Evolutionary conservation across 2,329 filamentous ascomycete species (phyloP).

Genomic region (Neoscytalidium dimidiatum): DNA sequence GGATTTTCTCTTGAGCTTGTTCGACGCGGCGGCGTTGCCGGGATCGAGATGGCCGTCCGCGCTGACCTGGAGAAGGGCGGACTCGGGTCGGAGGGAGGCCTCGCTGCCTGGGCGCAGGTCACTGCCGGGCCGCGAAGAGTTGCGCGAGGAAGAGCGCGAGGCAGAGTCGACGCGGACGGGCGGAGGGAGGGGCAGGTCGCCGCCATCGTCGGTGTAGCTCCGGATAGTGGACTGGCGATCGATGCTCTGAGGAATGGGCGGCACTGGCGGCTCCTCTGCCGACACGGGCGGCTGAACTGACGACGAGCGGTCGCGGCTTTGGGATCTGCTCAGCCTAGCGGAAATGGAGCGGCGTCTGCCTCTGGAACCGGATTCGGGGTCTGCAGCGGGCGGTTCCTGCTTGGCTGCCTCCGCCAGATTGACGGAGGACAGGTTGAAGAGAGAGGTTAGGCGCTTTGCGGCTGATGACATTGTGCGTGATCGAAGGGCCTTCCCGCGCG

Average conservation of each 20-base stretch:
- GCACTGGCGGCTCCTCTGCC: conserved; percentile 9
- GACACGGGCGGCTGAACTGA: neutral
- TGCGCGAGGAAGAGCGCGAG: conserved; percentile 14
- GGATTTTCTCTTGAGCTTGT: conserved; percentile 39
- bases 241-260: conserved; percentile 12
- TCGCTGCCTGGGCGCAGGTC: conserved; percentile 1
- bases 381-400: conserved; percentile 8
- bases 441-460: conserved; percentile 20
- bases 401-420: conserved; percentile 14
- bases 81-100: conserved; percentile 11
- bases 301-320: conserved; percentile 13
- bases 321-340: conserved; percentile 14
- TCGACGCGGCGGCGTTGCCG: conserved; percentile 18
- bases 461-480: conserved; percentile 14
- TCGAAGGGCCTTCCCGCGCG: conserved; percentile 6
- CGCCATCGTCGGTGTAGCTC: conserved; percentile 12
- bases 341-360: conserved; percentile 15
- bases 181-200: conserved; percentile 15
- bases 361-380: conserved; percentile 3
- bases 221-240: conserved; percentile 2
- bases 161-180: conserved; percentile 14
- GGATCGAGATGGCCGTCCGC: conserved; percentile 18
- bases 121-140: conserved; percentile 11
- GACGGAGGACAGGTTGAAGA: conserved; percentile 16
- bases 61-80: conserved; percentile 11